Base-by-base conservation (phyloP, 1,284 basidiomycete species). In the Tilletia walkeri region DNA sequence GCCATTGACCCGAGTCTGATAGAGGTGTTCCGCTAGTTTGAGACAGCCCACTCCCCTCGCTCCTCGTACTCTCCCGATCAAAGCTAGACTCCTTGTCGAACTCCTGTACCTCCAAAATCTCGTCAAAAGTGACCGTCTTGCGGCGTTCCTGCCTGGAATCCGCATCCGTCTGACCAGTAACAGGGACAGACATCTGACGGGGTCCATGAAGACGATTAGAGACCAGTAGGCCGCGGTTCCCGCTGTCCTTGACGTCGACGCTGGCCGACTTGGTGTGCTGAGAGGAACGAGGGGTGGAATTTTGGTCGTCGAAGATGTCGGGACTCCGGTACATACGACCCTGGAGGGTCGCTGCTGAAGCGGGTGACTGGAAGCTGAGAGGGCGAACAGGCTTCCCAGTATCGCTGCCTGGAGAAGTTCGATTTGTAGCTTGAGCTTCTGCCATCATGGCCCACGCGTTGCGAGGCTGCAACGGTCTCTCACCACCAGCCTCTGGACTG, bases 261-360 rank as follows among this genome's bases (percentile, higher is more conserved):
- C 61, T 18, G 69, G 41, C 66, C 66, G 65, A 30, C 12, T 74
- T 54, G 67, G 76, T 39, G 16, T 69, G 81, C 67, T 87, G 87
- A 86, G 94, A 94, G n/a, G 92, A 92, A 76, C 91, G 93, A 85
- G 91, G 92, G 34, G 90, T 89, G 59, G 95, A 93, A 10, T 16
- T 30, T 9, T 63, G 59, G 18, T 63, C 59, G 34, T 63, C 59
- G 34, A 63, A 10, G 39, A 69, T 36, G 18, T 72, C 56, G 16
- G 38, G 66, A n/a, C 50, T 38, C 20, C n/a, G 68, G 36, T 38
- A 48, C 65, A 53, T 69, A 59, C 50, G 39, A 49, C 66, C 49
- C 38, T 67, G 56, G 30, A 50, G 24, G 39, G 67, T 68, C 41
- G 24, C 56, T 90, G 89, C 79, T 91, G 91, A 76, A 88, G 90